Base-by-base conservation (phyloP, 106 monocot species). In the Platanthera zijinensis region DNA sequence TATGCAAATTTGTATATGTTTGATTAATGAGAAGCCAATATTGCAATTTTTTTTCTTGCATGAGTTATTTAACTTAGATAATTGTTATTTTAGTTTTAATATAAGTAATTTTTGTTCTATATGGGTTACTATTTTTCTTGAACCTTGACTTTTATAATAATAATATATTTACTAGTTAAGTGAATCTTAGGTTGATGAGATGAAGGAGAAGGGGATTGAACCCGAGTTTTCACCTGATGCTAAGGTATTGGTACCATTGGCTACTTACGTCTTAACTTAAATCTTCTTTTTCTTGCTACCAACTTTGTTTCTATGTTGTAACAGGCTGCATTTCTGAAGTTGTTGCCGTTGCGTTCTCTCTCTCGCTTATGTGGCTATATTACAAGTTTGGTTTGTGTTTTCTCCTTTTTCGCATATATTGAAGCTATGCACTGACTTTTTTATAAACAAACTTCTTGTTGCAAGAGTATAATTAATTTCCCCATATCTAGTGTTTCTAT, bases 131-230 rank as follows among this genome's bases (percentile, higher is more conserved):
- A 10, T 66, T 66, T 32, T 70, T 48, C 45, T 70, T 32, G 66
- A 39, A 39, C 39, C 39, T 39, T 39, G 39, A 39, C 39, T 3
- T 39, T 39, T 39, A 39, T 39, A 39, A 39, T 2, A 39, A 39
- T 39, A 39, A 39, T 66, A 18, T 30, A 30, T 32, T 32, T 10
- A 66, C 12, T 66, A 5, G 15, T 13, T 66, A 32, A 66, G 66
- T 66, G 66, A 25, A 66, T 66, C 22, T 52, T 83, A 97, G 97
- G 85, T 97, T 51, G 89, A 91, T 69, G 88, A 86, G 22, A 84
- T 85, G 89, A 97, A 87, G 77, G 94, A 94, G 54, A 87, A 84
- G 82, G 91, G 93, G 21, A 83, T 94, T 81, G 93, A 97, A 86
- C 87, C 72, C 59, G 91, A 91, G 76, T 94, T 97, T 68, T 89